Percentiles rank a stretch among this genome's conserved stretches.
These are phyloP conservation scores for Prunus fruticosa DNA, from an alignment of 306 rosid species.

Conservation along the genomic window DNA sequence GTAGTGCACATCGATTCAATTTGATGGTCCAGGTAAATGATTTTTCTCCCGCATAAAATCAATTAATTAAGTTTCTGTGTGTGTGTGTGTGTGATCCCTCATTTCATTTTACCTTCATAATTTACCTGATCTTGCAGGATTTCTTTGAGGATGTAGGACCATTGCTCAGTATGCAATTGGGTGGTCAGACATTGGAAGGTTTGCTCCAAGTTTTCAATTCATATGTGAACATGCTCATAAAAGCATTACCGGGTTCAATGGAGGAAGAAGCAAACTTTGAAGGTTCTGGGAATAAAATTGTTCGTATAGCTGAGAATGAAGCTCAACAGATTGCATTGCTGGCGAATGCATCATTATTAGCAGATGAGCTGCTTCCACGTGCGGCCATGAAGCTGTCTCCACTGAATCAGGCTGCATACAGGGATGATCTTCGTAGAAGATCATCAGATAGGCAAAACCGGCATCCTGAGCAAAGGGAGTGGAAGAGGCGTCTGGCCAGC, in stretches of 20 bases:
- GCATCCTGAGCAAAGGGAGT: conserved; percentile 98
- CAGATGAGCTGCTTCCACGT: conserved; percentile 95
- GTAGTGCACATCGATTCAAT: conserved; percentile 98
- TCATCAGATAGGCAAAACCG: conserved; percentile 86
- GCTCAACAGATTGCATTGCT: conserved; percentile 95
- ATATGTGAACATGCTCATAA: conserved; percentile 71
- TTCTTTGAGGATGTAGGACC: conserved; percentile 99
- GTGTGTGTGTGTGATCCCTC: not conserved
- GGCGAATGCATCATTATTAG: conserved; percentile 91
- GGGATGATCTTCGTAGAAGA: conserved; percentile 72
- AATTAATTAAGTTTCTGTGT: not conserved
- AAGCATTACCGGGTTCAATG: conserved; percentile 90
- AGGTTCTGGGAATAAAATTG: conserved; percentile 77
- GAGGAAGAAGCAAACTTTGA: conserved; percentile 91
- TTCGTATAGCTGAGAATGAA: conserved; percentile 90
- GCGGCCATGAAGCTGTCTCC: conserved; percentile 96
- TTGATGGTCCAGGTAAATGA: conserved; percentile 94
- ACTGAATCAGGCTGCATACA: conserved; percentile 48
- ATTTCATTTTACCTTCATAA: conserved; percentile 7
- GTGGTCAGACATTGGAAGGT: conserved; percentile 94
- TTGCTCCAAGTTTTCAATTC: conserved; percentile 86
- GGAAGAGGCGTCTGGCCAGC: conserved; percentile 86
- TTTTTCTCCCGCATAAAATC: conserved; percentile 12
- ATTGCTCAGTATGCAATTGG: conserved; percentile 96
- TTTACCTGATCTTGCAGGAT: conserved; percentile 54